A percentile compares a stretch with the other conserved stretches of the same genome.
Conservation (phyloP, 768 basidiomycete species). For the Tephrocybe rancida region DNA sequence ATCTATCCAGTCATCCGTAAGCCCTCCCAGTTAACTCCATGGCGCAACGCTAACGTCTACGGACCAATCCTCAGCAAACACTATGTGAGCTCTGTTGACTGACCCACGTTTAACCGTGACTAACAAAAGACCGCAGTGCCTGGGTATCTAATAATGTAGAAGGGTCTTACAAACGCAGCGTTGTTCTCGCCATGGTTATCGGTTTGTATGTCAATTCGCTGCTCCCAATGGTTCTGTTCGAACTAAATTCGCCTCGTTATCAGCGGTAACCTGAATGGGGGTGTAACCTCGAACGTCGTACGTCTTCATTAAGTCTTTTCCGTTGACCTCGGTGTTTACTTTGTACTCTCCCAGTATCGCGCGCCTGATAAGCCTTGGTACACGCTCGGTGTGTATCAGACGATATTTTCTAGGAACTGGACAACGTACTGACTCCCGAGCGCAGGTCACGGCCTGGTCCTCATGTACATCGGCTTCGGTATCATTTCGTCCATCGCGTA, state of each 20-base stretch:
- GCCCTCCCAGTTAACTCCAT: slow-evolving; percentile 17
- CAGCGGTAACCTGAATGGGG: slow-evolving; percentile 78
- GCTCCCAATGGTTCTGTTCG: background rate
- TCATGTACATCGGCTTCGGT: slow-evolving; percentile 73
- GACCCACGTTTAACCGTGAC: background rate
- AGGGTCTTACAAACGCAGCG: slow-evolving; percentile 76
- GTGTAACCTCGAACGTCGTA: slow-evolving; percentile 76
- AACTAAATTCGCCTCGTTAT: background rate
- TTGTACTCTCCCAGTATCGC: slow-evolving; percentile 51
- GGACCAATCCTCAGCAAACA: slow-evolving; percentile 48
- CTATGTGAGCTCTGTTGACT: slow-evolving; percentile 33
- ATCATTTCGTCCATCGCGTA: slow-evolving; percentile 46
- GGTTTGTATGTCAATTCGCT: slow-evolving; percentile 45
- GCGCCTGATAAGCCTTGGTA: slow-evolving; percentile 70
- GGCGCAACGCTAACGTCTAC: background rate
- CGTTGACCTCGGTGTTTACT: background rate
- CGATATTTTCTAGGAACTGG: background rate
- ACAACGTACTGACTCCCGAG: background rate
- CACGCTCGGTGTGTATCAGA: slow-evolving; percentile 38
- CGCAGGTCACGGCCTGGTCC: slow-evolving; percentile 46
- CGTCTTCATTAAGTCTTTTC: slow-evolving; percentile 25
- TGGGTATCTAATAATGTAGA: slow-evolving; percentile 74
- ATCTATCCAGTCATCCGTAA: slow-evolving; percentile 76
- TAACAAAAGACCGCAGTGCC: slow-evolving; percentile 32
- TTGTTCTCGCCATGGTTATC: slow-evolving; percentile 70